Conservation (phyloP, 345 rosid genomes). For the Syzygium jambos region DNA sequence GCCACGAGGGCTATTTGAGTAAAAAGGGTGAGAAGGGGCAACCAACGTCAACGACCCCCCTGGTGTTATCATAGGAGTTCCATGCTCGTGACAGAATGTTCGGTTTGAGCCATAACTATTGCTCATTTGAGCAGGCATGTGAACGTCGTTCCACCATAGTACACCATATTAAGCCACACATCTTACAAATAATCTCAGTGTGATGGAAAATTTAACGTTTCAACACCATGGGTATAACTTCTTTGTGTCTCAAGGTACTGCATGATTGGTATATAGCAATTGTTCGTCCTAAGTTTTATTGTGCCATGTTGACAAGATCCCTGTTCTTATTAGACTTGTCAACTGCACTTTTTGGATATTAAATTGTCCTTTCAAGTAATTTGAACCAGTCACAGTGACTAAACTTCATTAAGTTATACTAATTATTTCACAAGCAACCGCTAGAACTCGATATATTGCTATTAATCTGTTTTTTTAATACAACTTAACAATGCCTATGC, state of each 20-base stretch:
- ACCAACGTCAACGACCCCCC: not conserved
- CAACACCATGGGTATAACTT: no score
- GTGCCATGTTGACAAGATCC: not conserved
- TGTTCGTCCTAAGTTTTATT: not conserved
- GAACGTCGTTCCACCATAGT: not conserved
- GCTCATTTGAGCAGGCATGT: not conserved
- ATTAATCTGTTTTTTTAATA: no score
- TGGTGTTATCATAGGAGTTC: not conserved
- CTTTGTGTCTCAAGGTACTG: no score
- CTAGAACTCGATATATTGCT: not conserved
- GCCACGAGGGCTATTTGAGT: no score
- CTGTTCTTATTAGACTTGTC: not conserved
- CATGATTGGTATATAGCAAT: no score
- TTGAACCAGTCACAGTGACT: not conserved
- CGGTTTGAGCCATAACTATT: not conserved
- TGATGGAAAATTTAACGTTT: no score
- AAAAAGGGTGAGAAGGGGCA: not conserved
- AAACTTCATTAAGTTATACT: no score
- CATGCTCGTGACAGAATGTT: fast-evolving
- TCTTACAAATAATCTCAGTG: no score
- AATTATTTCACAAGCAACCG: not conserved
- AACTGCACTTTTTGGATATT: not conserved
- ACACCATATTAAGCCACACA: no score
- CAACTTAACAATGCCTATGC: no score
- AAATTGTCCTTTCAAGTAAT: not conserved